Evolutionary conservation across 2,329 filamentous ascomycete genomes (phyloP).

Genomic region (Phymatotrichopsis omnivora): DNA sequence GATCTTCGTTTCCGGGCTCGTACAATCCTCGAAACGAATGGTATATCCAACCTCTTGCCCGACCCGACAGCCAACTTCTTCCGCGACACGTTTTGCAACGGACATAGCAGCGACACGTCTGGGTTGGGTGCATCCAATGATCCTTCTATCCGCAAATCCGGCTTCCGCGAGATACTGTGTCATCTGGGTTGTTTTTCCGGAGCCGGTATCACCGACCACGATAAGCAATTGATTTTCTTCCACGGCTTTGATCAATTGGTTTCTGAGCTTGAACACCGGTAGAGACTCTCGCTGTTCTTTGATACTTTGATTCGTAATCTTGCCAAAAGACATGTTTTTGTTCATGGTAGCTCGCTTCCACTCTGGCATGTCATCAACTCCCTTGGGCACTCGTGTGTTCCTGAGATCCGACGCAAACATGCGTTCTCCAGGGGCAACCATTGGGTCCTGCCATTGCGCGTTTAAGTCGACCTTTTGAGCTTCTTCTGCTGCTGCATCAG

Average conservation of each 20-base stretch:
- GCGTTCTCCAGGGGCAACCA: conserved; percentile 73
- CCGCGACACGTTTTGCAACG: conserved; percentile 89
- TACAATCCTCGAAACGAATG: conserved; percentile 94
- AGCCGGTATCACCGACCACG: conserved; percentile 94
- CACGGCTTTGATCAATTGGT: conserved; percentile 78
- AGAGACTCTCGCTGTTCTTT: conserved; percentile 87
- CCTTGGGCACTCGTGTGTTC: conserved; percentile 48
- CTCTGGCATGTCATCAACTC: conserved; percentile 65
- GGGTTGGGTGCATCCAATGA: conserved; percentile 94
- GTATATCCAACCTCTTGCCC: conserved; percentile 94
- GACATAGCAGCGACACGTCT: conserved; percentile 96
- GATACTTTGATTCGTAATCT: conserved; percentile 81
- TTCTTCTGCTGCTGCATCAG: conserved; percentile 64
- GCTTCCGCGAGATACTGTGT: conserved; percentile 92
- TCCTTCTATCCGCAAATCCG: conserved; percentile 74
- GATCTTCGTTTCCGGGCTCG: conserved; percentile 76
- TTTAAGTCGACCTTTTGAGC: conserved; percentile 69
- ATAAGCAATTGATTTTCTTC: conserved; percentile 82
- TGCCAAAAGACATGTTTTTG: conserved; percentile 71
- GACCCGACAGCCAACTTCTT: conserved; percentile 85
- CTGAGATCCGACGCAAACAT: conserved; percentile 84
- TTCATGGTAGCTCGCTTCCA: conserved; percentile 80
- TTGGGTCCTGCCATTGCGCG: conserved; percentile 93
- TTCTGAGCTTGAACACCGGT: conserved; percentile 81
- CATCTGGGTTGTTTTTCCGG: conserved; percentile 91